Percentiles rank a stretch among this genome's conserved stretches.
Evolutionary conservation across 2,329 filamentous ascomycete genomes (phyloP).

Genomic region (Penicillium sp.): DNA sequence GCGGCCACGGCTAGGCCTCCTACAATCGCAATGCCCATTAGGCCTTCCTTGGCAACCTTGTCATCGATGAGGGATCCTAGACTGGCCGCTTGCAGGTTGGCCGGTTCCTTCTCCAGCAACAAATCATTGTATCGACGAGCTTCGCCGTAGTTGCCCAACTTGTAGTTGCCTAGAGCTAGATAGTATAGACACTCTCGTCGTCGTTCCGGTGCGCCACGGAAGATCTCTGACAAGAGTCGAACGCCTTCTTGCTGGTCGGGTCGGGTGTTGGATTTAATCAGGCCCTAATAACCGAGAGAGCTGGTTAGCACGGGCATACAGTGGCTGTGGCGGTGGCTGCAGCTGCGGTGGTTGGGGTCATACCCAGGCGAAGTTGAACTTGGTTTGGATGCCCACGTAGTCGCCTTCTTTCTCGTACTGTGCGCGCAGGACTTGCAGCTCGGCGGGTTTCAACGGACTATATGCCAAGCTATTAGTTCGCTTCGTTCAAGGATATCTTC

Average conservation of each 20-base stretch:
- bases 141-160: slow-evolving; percentile 95
- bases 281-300: slow-evolving; percentile 59
- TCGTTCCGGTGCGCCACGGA: slow-evolving; percentile 87
- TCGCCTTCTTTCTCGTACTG: slow-evolving; percentile 98
- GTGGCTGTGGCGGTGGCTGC: not conserved
- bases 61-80: slow-evolving; percentile 88
- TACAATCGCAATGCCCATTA: slow-evolving; percentile 92
- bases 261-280: slow-evolving; percentile 88
- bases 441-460: slow-evolving; percentile 85
- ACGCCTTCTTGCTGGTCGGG: slow-evolving; percentile 92
- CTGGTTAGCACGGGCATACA: slow-evolving; percentile 1
- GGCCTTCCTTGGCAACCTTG: slow-evolving; percentile 89
- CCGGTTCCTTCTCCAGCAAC: slow-evolving; percentile 84
- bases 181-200: slow-evolving; percentile 98
- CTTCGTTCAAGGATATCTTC: not conserved
- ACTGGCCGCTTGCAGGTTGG: slow-evolving; percentile 86
- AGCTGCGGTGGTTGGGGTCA: slow-evolving; percentile 16
- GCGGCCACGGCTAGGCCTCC: slow-evolving; percentile 90
- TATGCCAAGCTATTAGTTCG: slow-evolving; percentile 8
- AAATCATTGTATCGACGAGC: slow-evolving; percentile 93
- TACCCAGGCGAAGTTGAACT: slow-evolving; percentile 99
- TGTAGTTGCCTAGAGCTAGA: slow-evolving; percentile 94
- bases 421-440: slow-evolving; percentile 86
- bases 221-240: slow-evolving; percentile 92
- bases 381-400: slow-evolving; percentile 95